Conservation (phyloP, 75 land plant genomes). For the Selaginella moellendorffii region DNA sequence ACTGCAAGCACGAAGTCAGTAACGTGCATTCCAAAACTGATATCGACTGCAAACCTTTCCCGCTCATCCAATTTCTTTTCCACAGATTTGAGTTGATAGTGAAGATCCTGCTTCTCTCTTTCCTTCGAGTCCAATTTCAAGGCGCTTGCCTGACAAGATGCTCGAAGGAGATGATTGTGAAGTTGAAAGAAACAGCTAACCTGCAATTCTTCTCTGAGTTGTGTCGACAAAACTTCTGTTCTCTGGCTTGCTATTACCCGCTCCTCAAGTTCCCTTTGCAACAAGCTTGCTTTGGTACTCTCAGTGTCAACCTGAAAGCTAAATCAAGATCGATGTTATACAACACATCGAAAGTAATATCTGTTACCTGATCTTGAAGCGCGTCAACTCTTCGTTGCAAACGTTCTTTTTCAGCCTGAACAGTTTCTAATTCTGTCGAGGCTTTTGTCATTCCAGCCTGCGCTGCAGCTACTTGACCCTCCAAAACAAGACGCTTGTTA, state of each 20-base stretch:
- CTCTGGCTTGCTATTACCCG: background rate
- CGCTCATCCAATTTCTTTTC: slow-evolving; percentile 14
- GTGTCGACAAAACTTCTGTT: background rate
- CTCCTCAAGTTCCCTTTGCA: background rate
- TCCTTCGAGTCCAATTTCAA: slow-evolving; percentile 6
- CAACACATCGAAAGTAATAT: background rate
- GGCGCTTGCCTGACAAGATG: background rate
- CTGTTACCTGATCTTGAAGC: background rate
- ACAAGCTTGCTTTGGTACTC: background rate
- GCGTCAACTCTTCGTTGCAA: background rate
- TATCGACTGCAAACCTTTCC: slow-evolving; percentile 8
- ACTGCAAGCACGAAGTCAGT: background rate
- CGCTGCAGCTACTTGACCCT: background rate
- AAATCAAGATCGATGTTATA: background rate
- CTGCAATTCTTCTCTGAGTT: background rate
- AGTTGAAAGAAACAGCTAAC: background rate
- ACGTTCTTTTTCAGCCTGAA: background rate
- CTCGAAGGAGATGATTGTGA: background rate
- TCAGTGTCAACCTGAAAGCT: background rate
- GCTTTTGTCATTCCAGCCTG: background rate
- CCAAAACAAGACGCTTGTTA: background rate
- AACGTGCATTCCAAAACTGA: background rate
- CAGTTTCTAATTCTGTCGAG: background rate
- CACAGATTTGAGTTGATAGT: slow-evolving; percentile 2
- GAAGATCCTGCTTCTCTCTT: slow-evolving; percentile 9